Percentiles rank a stretch among this genome's conserved stretches.
Conservation (phyloP, 768 basidiomycete species). For the Leccinum disarticulatum region DNA sequence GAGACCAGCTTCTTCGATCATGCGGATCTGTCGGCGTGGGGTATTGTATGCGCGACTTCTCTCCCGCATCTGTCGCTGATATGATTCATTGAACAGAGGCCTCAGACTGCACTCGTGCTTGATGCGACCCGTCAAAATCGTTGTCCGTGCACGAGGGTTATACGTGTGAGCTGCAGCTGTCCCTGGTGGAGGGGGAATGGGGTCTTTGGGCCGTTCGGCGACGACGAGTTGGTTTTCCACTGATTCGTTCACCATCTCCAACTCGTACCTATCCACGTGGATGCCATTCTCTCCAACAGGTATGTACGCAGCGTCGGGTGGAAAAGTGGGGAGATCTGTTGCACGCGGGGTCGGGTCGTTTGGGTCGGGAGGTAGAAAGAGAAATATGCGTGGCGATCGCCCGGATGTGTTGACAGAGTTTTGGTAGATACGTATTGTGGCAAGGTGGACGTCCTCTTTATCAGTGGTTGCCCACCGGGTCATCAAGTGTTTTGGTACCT, state of each 20-base stretch:
- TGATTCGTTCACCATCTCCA: neutral
- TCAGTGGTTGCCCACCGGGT: neutral
- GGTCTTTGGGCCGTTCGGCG: neutral
- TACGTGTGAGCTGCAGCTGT: slow-evolving; percentile 22
- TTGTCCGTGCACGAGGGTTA: slow-evolving; percentile 68
- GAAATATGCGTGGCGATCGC: neutral
- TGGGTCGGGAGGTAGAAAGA: neutral
- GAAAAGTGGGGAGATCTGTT: neutral
- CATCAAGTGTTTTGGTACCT: neutral
- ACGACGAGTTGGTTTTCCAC: neutral
- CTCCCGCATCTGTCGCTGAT: slow-evolving; percentile 71
- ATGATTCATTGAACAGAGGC: slow-evolving; percentile 66
- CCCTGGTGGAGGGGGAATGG: neutral
- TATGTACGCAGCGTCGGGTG: neutral
- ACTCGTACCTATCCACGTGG: neutral
- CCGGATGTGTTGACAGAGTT: neutral
- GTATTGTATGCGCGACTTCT: slow-evolving; percentile 66
- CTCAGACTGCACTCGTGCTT: slow-evolving; percentile 79
- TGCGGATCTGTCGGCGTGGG: slow-evolving; percentile 61
- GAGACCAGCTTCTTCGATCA: slow-evolving; percentile 71
- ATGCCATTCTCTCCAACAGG: neutral
- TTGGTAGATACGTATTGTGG: neutral
- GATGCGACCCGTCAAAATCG: slow-evolving; percentile 75
- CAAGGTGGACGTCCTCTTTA: neutral
- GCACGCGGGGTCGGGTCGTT: neutral